These are phyloP conservation scores for Russula emetica DNA, from an alignment of 768 basidiomycete species.

Conservation along the genomic window DNA sequence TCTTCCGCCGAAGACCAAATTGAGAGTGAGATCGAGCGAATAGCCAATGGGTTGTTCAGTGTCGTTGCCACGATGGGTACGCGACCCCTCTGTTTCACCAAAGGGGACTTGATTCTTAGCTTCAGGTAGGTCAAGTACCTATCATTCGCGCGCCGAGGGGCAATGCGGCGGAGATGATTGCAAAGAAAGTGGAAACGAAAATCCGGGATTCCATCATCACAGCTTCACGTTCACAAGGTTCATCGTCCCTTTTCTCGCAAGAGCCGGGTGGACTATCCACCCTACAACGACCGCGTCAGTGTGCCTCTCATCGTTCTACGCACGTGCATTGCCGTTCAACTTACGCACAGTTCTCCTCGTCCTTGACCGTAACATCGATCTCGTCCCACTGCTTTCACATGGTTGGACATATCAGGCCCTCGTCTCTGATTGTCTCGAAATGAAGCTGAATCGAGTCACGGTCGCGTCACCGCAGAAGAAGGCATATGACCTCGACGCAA, in stretches of 20 bases:
- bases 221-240: conserved; percentile 55
- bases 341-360: conserved; percentile 75
- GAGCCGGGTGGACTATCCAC: conserved; percentile 81
- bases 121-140: conserved; percentile 71
- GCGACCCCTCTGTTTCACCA: conserved; percentile 26
- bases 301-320: neutral
- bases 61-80: conserved; percentile 83
- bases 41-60: conserved; percentile 87
- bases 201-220: conserved; percentile 80
- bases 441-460: conserved; percentile 92
- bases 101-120: neutral
- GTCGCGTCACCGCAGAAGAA: conserved; percentile 72
- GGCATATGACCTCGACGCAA: conserved; percentile 94
- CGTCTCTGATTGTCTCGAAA: conserved; percentile 94
- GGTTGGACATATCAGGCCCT: conserved; percentile 99
- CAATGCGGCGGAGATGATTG: conserved; percentile 99
- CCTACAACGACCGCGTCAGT: conserved; percentile 80
- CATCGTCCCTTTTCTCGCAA: conserved; percentile 69
- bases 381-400: conserved; percentile 89
- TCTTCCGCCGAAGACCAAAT: conserved; percentile 86
- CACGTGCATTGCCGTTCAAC: conserved; percentile 14
- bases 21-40: conserved; percentile 87
- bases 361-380: conserved; percentile 90
- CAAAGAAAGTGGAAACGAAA: conserved; percentile 88
- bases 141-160: conserved; percentile 92